phyloP scores from a whole-genome alignment of 2,329 filamentous ascomycete genomes.

The Trichophyton verrucosum region DNA sequence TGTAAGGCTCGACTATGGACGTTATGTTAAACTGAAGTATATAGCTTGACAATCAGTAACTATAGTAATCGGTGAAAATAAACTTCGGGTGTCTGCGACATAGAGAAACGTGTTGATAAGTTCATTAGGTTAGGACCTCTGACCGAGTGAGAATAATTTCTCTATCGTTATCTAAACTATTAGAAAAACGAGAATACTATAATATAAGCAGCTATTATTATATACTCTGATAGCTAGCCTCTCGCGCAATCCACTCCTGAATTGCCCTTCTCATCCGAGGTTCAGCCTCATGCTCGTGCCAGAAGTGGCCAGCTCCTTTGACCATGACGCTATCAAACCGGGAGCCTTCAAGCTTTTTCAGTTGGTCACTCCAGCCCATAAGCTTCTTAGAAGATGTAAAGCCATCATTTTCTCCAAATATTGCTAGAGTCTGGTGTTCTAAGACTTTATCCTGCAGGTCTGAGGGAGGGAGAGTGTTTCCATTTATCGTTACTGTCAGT shows the following conservation, averaged over 20 bases:
- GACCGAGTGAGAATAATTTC: no score
- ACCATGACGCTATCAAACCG: constrained; percentile 40
- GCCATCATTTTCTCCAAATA: constrained; percentile 63
- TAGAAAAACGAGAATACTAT: neutral
- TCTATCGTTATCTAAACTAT: no score
- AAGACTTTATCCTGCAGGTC: constrained; percentile 46
- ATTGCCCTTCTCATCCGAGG: constrained; percentile 28
- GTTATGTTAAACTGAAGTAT: no score
- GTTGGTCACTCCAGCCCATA: constrained; percentile 49
- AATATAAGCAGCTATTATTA: neutral
- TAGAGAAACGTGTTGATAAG: no score
- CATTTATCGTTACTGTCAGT: constrained; percentile 18
- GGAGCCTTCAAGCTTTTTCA: constrained; percentile 36
- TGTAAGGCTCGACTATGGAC: no score
- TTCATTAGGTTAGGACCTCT: no score
- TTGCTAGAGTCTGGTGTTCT: constrained; percentile 48
- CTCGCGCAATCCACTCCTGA: constrained; percentile 27
- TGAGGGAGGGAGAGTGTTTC: constrained; percentile 20
- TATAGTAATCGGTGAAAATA: no score
- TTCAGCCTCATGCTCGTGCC: constrained; percentile 44
- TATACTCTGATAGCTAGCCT: neutral
- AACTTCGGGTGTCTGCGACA: no score
- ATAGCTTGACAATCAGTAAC: no score
- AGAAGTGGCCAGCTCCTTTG: constrained; percentile 49
- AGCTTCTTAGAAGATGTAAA: constrained; percentile 59